phyloP scores from a whole-genome alignment of 1,139 yeast species.

The Nakaseomyces nivariensis region DNA sequence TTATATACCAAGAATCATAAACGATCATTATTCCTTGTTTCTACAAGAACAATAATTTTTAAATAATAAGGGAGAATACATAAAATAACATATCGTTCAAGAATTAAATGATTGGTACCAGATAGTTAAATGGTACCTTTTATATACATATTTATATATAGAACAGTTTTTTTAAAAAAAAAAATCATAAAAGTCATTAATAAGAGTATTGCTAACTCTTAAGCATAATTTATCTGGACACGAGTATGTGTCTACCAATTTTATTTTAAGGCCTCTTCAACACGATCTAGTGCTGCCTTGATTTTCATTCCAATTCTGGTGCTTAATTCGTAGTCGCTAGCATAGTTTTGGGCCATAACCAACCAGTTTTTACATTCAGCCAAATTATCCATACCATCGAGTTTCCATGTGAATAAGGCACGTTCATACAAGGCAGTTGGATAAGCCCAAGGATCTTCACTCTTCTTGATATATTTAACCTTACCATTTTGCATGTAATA shows the following conservation, averaged over 20 bases:
- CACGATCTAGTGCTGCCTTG: constrained; percentile 74
- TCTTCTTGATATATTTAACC: constrained; percentile 37
- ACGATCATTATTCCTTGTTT: too few species aligned
- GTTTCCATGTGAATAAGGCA: constrained; percentile 73
- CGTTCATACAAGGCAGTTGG: constrained; percentile 85
- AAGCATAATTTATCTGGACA: too few species aligned
- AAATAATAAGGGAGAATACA: too few species aligned
- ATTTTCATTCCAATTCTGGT: constrained; percentile 84
- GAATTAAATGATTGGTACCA: too few species aligned
- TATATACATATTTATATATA: too few species aligned
- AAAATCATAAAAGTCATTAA: background rate
- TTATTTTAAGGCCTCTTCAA: constrained; percentile 31
- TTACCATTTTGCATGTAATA: constrained; percentile 25
- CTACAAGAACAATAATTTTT: too few species aligned
- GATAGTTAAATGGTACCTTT: too few species aligned
- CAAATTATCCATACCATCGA: constrained; percentile 43
- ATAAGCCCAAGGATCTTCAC: constrained; percentile 75
- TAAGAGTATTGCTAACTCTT: background rate
- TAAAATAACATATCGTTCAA: too few species aligned
- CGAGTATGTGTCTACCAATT: background rate
- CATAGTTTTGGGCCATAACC: constrained; percentile 58
- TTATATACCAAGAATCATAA: background rate
- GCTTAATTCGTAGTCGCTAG: constrained; percentile 88
- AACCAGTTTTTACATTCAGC: constrained; percentile 64
- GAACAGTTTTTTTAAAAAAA: too few species aligned